Evolutionary conservation across 108 stramenopile genomes (phyloP).

Genomic region (Cyclostephanos tholiformis): DNA sequence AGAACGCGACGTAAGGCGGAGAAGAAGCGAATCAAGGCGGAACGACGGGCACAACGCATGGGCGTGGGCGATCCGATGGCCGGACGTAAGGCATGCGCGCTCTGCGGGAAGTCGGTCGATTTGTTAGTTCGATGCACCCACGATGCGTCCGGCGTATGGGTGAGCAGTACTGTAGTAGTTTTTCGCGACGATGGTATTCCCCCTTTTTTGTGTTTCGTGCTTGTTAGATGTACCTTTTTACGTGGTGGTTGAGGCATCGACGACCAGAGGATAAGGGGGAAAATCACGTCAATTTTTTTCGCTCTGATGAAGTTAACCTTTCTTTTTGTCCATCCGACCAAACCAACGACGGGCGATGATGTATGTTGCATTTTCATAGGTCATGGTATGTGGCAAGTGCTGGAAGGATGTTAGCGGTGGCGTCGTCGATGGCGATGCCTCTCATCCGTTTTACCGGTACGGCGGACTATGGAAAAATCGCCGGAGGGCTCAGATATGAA

Average conservation of each 20-base stretch:
- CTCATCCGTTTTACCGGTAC: slow-evolving; percentile 86
- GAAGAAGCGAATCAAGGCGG: slow-evolving; percentile 68
- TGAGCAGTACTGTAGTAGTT: background rate
- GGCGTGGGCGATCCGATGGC: slow-evolving; percentile 60
- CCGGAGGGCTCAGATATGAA: slow-evolving; percentile 13
- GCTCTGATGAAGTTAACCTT: too few species aligned
- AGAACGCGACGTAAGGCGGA: slow-evolving; percentile 63
- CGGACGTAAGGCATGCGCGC: slow-evolving; percentile 71
- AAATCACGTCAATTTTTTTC: too few species aligned
- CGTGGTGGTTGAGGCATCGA: too few species aligned
- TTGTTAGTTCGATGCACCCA: slow-evolving; percentile 70
- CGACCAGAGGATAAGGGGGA: too few species aligned
- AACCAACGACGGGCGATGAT: too few species aligned
- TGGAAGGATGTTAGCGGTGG: slow-evolving; percentile 86
- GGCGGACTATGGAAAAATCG: slow-evolving; percentile 90
- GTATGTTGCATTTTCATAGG: background rate
- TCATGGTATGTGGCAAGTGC: slow-evolving; percentile 87
- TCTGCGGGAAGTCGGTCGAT: slow-evolving; percentile 63
- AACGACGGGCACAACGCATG: slow-evolving; percentile 66
- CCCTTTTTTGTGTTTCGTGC: background rate
- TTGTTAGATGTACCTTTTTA: too few species aligned
- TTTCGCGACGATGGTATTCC: too few species aligned
- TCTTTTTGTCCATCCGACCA: too few species aligned
- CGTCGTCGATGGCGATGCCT: slow-evolving; percentile 79
- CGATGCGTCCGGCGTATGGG: slow-evolving; percentile 61